phyloP scores from a whole-genome alignment of 345 rosid genomes.

The Rhizophora apiculata region DNA sequence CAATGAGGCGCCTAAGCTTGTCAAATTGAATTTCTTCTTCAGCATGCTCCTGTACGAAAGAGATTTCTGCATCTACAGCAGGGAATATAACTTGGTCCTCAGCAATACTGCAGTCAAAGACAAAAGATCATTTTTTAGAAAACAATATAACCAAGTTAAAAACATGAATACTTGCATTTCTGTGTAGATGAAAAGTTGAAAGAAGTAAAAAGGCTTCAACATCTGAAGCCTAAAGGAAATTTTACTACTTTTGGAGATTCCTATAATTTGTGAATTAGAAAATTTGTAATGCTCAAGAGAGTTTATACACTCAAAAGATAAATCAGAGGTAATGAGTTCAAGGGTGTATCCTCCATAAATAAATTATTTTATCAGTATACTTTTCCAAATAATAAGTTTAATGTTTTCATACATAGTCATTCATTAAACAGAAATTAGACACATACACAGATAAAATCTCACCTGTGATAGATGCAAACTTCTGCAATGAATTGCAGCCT shows the following conservation, averaged over 20 bases:
- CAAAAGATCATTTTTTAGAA: neutral
- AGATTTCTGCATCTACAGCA: constrained; percentile 56
- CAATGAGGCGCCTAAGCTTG: constrained; percentile 48
- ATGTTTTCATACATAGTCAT: no score
- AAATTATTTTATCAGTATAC: no score
- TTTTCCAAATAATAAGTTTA: no score
- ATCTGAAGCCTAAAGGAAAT: neutral
- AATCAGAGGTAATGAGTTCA: neutral
- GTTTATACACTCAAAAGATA: neutral
- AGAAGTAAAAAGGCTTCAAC: neutral
- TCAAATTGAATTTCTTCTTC: constrained; percentile 57
- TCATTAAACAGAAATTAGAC: neutral
- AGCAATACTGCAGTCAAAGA: constrained; percentile 49
- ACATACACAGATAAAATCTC: constrained; percentile 10
- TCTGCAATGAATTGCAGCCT: constrained; percentile 63
- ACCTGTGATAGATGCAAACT: constrained; percentile 66
- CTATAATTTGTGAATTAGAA: neutral
- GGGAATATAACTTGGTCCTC: constrained; percentile 66
- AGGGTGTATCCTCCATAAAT: neutral
- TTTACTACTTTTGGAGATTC: neutral
- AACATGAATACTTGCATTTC: neutral
- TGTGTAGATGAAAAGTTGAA: neutral
- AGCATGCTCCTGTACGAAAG: constrained; percentile 55
- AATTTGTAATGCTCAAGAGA: neutral
- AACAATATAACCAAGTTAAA: constrained; percentile 13